Base-by-base conservation (phyloP, 2,329 filamentous ascomycete species). In the Stachybotrys echinatus region DNA sequence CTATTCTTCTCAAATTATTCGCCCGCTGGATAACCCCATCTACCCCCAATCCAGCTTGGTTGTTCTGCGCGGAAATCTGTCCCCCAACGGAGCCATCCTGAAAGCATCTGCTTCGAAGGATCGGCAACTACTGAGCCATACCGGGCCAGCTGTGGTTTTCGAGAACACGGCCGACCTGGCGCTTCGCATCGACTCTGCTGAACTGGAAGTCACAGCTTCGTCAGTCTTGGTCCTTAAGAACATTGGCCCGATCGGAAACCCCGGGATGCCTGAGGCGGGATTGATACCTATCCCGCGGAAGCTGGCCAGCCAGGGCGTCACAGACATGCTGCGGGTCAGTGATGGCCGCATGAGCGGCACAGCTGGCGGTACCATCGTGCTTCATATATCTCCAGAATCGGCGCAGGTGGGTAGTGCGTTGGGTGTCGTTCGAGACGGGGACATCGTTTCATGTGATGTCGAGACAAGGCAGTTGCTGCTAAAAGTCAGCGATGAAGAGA, bases 91-190 rank as follows among this genome's bases (percentile, higher is more conserved):
- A 7, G 88, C 91, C 0, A 88, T 96, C 0, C 88, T 91, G 51
- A 96, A 96, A 63, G 95, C 95, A 56, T 95, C 90, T 0, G 92
- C 92, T 0, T 74, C 71, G 8, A 96, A 95, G 63, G 84, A 96
- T 68, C 83, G 87, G 1, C 75, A 59, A 0, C 64, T 81, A 0
- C 65, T 80, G 0, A 53, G 58, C 7, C 76, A 80, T 51, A 65
- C 68, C 0, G 77, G 77, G 0, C 65, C 52, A 0, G 77, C 76
- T 0, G 74, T 90, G 3, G 77, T 79, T 0, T 96, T 96, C 64
- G 78, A 76, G 0, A 88, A 88, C 17, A 85, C 89, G 27, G 89
- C 86, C 2, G 91, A 92, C 1, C 72, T 96, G 12, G 85, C 83
- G 21, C 73, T 74, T 19, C 86, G 90, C 7, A 70, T 81, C 23